Base-by-base conservation (phyloP, 306 rosid species). In the Hippophae tibetana region DNA sequence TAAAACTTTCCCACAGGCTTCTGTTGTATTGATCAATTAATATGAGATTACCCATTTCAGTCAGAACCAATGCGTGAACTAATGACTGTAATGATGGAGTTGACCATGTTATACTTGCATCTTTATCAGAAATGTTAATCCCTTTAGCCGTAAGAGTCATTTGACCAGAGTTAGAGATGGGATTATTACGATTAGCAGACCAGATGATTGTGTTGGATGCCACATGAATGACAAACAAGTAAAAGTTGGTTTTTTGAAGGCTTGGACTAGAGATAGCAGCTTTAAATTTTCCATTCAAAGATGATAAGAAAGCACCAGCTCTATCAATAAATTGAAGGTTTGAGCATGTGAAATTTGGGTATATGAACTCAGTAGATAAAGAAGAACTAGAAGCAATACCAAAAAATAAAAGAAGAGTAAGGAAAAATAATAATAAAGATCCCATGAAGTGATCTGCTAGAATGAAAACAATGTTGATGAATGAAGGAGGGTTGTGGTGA, bases 1-100 rank as follows among this genome's bases (percentile, higher is more conserved):
- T 71, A 65, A 90, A 90, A 73, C 96, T 90, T 67, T 90, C 98
- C 98, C 98, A 90, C 41, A 90, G 83, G 66, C 95, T 85, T 47
- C 13, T 69, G 62, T 87, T 90, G 65, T 62, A 76, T 27, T 55
- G 63, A 69, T 85, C 96, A 58, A 83, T 80, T 50, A 90, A 75
- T 49, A 87, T 56, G 46, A 90, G 92, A 48, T 87, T 90, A 45
- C 98, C 98, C 63, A 67, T 58, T 56, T 90, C 96, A 51, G 76
- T 87, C 38, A 90, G 82, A 50, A 46, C 42, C 59, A 90, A 68
- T 5, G 73, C 74, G 44, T 60, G 5, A 43, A 79, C 96, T 0
- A 57, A 49, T 57, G 96, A 78, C 45, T 67, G 56, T 31, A 87
- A 14, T 7, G 57, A 8, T 11, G 92, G 95, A 52, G 96, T 90